Percentiles rank a stretch among this genome's conserved stretches.
Evolutionary conservation across 108 stramenopile genomes (phyloP).

Genomic region (Fragilaria radians): DNA sequence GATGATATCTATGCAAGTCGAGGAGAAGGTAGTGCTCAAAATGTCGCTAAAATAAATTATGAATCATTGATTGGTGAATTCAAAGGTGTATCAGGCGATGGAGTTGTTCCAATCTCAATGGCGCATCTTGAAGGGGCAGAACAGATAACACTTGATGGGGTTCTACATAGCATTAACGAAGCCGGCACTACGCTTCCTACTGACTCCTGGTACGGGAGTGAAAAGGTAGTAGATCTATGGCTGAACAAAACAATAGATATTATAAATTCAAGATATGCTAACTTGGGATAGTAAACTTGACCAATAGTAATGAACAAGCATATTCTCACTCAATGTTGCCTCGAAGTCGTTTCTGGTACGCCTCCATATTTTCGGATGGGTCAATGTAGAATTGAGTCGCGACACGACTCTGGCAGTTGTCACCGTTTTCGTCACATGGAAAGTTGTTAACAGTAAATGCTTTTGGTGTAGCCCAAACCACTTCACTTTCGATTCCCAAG

Average conservation of each 20-base stretch:
- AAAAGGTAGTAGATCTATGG: slow-evolving; percentile 74
- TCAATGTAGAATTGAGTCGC: slow-evolving; percentile 25
- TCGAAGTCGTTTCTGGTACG: slow-evolving; percentile 21
- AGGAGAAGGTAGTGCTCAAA: slow-evolving; percentile 25
- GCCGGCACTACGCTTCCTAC: slow-evolving; percentile 62
- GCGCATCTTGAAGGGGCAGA: slow-evolving; percentile 72
- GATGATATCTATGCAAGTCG: slow-evolving; percentile 36
- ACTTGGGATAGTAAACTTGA: too few species aligned
- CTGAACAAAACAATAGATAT: neutral
- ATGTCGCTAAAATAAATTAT: slow-evolving; percentile 61
- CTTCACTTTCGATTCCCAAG: slow-evolving; percentile 74
- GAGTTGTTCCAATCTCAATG: slow-evolving; percentile 72
- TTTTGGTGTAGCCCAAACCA: slow-evolving; percentile 79
- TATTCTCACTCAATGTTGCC: too few species aligned
- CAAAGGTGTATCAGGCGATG: slow-evolving; percentile 58
- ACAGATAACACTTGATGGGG: slow-evolving; percentile 51
- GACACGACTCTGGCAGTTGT: slow-evolving; percentile 35
- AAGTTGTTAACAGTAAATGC: slow-evolving; percentile 45
- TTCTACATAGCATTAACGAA: slow-evolving; percentile 85
- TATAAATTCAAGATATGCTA: too few species aligned
- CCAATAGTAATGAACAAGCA: too few species aligned
- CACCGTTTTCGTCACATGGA: slow-evolving; percentile 62
- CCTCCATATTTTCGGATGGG: slow-evolving; percentile 38
- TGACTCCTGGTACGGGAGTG: slow-evolving; percentile 81
- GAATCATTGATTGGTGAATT: slow-evolving; percentile 77